Evolutionary conservation across 306 rosid species (phyloP).

Genomic region (Citrullus amarus): DNA sequence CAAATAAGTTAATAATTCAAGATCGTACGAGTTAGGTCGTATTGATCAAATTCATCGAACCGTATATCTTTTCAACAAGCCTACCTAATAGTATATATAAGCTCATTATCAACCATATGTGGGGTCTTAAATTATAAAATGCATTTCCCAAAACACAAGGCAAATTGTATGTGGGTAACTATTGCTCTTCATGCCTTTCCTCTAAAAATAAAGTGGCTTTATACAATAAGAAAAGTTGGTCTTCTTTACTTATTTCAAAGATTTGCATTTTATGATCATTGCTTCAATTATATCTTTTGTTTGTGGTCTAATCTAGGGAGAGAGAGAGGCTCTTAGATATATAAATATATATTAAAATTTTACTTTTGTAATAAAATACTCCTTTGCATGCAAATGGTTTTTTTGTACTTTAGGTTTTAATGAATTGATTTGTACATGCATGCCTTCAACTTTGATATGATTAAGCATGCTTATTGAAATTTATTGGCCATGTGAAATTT

Average conservation of each 20-base stretch:
- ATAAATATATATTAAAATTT: neutral
- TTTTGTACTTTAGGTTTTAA: constrained; percentile 1
- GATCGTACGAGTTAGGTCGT: too few species aligned
- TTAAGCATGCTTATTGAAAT: neutral
- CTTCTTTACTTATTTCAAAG: neutral
- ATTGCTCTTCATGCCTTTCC: neutral
- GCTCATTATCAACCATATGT: neutral
- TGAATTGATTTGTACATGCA: constrained; percentile 3
- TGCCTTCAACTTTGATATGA: constrained; percentile 6
- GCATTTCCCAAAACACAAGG: neutral
- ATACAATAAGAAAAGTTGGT: neutral
- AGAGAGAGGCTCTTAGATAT: neutral
- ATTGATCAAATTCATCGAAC: too few species aligned
- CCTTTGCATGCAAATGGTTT: neutral
- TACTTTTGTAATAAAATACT: neutral
- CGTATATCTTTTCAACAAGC: too few species aligned
- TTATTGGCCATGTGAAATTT: neutral
- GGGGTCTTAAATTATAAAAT: neutral
- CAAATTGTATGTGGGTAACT: constrained; percentile 2
- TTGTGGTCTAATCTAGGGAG: constrained; percentile 1
- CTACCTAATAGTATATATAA: neutral
- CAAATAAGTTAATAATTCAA: too few species aligned
- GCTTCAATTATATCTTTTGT: constrained; percentile 5
- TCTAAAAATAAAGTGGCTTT: neutral
- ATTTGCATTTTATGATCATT: neutral